Conservation (phyloP, 1,284 basidiomycete species). For the Cystobasidiaceae sp. region DNA sequence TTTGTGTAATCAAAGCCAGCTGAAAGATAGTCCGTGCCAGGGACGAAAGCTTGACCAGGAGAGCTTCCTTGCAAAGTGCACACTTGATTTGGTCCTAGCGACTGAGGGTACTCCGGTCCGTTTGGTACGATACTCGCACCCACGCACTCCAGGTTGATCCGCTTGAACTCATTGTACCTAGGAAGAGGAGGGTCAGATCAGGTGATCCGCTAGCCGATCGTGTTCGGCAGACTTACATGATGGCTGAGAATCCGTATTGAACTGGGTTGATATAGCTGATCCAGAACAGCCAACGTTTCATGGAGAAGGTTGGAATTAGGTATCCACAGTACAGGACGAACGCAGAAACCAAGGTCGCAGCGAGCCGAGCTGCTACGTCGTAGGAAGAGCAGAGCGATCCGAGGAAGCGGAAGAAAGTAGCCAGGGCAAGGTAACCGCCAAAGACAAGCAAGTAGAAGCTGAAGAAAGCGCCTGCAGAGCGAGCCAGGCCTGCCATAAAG, state of each 20-base stretch:
- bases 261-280: conserved; percentile 58
- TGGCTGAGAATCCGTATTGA: conserved; percentile 70
- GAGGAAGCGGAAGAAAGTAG: conserved; percentile 51
- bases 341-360: conserved; percentile 51
- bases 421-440: conserved; percentile 50
- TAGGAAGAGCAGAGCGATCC: conserved; percentile 50
- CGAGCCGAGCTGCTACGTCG: conserved; percentile 53
- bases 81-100: conserved; percentile 32
- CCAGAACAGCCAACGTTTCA: conserved; percentile 88
- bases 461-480: conserved; percentile 52
- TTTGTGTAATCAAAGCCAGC: conserved; percentile 47
- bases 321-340: conserved; percentile 50
- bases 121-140: conserved; percentile 62
- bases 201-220: too few species aligned
- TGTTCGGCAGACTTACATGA: conserved; percentile 51
- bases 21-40: conserved; percentile 47
- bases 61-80: conserved; percentile 45
- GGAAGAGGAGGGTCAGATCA: too few species aligned
- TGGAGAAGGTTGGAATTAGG: conserved; percentile 55
- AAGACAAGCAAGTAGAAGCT: conserved; percentile 48
- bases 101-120: conserved; percentile 13
- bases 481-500: conserved; percentile 50
- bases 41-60: conserved; percentile 45
- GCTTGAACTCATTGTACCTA: conserved; percentile 40
- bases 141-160: conserved; percentile 59